phyloP scores from a whole-genome alignment of 129 eudicot genomes.

The Scalesia atractyloides region DNA sequence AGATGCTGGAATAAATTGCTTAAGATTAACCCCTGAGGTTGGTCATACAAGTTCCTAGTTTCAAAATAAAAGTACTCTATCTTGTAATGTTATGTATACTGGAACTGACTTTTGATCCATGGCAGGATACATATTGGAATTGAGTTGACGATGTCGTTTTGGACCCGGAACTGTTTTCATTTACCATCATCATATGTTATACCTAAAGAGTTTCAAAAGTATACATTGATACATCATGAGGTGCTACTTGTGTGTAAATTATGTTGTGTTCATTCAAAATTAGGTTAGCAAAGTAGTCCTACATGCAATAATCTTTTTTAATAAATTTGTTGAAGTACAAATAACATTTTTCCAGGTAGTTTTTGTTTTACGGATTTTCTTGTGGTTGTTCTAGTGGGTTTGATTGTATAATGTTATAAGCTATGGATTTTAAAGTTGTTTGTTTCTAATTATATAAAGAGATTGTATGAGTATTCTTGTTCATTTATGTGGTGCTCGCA shows the following conservation, averaged over 20 bases:
- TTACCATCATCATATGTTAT: neutral
- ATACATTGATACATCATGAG: neutral
- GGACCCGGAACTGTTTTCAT: neutral
- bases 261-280: conserved; percentile 23
- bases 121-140: conserved; percentile 28
- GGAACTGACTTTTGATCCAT: neutral
- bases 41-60: conserved; percentile 21
- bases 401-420: neutral
- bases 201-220: neutral
- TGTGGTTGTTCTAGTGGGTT: neutral
- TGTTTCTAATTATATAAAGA: neutral
- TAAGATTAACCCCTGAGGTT: conserved; percentile 49
- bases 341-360: conserved; percentile 3
- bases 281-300: conserved; percentile 13
- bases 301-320: neutral
- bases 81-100: neutral
- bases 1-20: conserved; percentile 36
- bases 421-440: neutral
- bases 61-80: neutral
- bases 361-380: neutral
- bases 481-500: too few relatives aligned
- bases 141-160: neutral
- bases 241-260: conserved; percentile 26
- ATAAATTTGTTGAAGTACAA: conserved; percentile 7
- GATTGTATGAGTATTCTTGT: neutral